phyloP scores from a whole-genome alignment of 176 grass and related monocot genomes.

The Oryza coarctata region DNA sequence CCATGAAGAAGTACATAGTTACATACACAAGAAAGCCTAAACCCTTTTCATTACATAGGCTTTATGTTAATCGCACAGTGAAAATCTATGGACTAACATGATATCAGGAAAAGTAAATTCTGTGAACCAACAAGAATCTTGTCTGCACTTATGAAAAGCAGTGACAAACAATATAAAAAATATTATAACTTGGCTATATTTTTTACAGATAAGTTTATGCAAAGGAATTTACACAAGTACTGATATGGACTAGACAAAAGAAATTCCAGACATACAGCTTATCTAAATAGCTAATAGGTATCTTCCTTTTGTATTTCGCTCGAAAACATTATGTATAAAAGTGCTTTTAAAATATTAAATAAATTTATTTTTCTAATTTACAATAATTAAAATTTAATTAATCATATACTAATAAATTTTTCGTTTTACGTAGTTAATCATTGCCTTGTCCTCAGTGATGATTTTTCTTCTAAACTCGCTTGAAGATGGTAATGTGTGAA shows the following conservation, averaged over 20 bases:
- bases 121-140: conserved; percentile 27
- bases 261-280: conserved; percentile 11
- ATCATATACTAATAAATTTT: too few relatives aligned
- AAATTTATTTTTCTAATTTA: too few relatives aligned
- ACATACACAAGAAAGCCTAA: conserved; percentile 12
- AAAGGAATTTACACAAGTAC: conserved; percentile 35
- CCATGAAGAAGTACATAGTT: background rate
- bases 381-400: too few relatives aligned
- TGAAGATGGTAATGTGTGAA: background rate
- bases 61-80: conserved; percentile 38
- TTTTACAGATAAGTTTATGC: conserved; percentile 22
- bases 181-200: background rate
- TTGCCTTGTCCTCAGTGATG: too few relatives aligned
- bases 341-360: too few relatives aligned
- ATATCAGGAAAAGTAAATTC: conserved; percentile 27
- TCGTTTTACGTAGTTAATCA: too few relatives aligned
- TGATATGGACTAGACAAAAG: conserved; percentile 15
- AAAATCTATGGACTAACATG: conserved; percentile 34
- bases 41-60: background rate
- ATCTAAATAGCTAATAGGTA: conserved; percentile 10
- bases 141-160: conserved; percentile 17
- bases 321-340: too few relatives aligned
- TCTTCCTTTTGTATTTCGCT: conserved; percentile 45
- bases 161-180: conserved; percentile 24
- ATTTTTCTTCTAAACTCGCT: background rate